Evolutionary conservation across 306 rosid genomes (phyloP).

Genomic region (Castanospermum australe): DNA sequence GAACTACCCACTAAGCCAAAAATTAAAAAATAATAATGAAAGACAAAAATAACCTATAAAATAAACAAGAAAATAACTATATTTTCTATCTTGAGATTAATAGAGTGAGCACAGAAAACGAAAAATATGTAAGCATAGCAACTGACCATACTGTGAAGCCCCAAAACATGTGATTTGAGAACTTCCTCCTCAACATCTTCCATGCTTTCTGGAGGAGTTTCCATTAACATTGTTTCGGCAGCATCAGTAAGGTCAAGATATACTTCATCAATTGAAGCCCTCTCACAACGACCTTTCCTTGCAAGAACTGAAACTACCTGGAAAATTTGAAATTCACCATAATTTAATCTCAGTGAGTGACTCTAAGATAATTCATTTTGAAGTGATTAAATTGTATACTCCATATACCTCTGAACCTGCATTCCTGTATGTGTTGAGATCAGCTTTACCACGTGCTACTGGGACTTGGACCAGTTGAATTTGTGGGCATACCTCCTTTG

Average conservation of each 20-base stretch:
- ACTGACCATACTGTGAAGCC: slow-evolving; percentile 63
- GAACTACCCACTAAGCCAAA: neutral
- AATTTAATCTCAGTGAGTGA: neutral
- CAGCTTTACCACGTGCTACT: slow-evolving; percentile 93
- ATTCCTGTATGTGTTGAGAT: slow-evolving; percentile 69
- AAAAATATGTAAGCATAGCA: slow-evolving; percentile 19
- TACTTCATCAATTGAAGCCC: slow-evolving; percentile 97
- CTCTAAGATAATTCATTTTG: neutral
- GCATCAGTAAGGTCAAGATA: slow-evolving; percentile 92
- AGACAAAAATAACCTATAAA: neutral
- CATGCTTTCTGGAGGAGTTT: slow-evolving; percentile 66
- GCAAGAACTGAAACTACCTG: slow-evolving; percentile 87
- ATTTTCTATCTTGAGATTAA: neutral
- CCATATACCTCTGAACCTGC: slow-evolving; percentile 82
- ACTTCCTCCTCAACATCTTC: slow-evolving; percentile 60
- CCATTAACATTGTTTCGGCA: slow-evolving; percentile 72
- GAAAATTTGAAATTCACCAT: neutral
- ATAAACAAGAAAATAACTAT: neutral
- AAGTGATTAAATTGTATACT: neutral
- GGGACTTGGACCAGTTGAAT: slow-evolving; percentile 91
- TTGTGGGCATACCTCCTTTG: slow-evolving; percentile 76
- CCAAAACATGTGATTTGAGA: slow-evolving; percentile 86
- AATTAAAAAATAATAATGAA: neutral
- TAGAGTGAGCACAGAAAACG: neutral
- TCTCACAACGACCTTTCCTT: slow-evolving; percentile 85